phyloP scores from a whole-genome alignment of 73 alveolate species.

The Uronychia binucleata region DNA sequence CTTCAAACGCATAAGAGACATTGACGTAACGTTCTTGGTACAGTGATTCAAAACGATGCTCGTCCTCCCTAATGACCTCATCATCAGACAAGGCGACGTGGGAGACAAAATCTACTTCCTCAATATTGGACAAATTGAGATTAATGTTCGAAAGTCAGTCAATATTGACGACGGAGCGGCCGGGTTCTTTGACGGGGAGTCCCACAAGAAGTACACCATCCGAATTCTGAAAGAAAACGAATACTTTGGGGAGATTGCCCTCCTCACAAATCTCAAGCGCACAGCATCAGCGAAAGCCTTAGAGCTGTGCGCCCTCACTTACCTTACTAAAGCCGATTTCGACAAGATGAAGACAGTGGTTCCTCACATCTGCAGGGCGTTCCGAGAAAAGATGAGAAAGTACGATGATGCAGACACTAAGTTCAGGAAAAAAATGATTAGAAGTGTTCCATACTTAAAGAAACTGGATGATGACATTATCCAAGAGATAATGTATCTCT shows the following conservation, averaged over 20 bases:
- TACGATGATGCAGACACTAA: slow-evolving; percentile 46
- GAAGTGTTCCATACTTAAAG: slow-evolving; percentile 38
- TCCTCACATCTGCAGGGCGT: slow-evolving; percentile 35
- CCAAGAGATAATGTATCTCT: slow-evolving; percentile 44
- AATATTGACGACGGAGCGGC: background rate
- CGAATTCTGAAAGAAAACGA: slow-evolving; percentile 14
- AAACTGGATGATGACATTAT: slow-evolving; percentile 25
- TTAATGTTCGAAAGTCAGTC: background rate
- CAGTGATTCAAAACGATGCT: slow-evolving; percentile 40
- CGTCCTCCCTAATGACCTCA: slow-evolving; percentile 32
- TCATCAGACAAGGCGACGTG: slow-evolving; percentile 47
- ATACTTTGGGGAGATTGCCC: slow-evolving; percentile 67
- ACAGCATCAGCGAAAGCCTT: slow-evolving; percentile 46
- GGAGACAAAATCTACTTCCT: slow-evolving; percentile 53
- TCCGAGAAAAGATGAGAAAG: slow-evolving; percentile 22
- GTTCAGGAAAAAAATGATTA: slow-evolving; percentile 44
- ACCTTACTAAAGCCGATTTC: slow-evolving; percentile 13
- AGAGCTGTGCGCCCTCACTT: slow-evolving; percentile 45
- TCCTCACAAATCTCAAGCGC: slow-evolving; percentile 55
- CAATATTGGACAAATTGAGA: slow-evolving; percentile 52
- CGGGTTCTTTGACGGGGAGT: background rate
- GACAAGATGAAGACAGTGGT: slow-evolving; percentile 14
- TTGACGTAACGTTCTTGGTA: slow-evolving; percentile 40
- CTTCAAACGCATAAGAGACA: slow-evolving; percentile 19
- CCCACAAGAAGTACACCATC: background rate